These are phyloP conservation scores for Spathaspora gorwiae DNA, from an alignment of 805 yeast species.

Conservation along the genomic window DNA sequence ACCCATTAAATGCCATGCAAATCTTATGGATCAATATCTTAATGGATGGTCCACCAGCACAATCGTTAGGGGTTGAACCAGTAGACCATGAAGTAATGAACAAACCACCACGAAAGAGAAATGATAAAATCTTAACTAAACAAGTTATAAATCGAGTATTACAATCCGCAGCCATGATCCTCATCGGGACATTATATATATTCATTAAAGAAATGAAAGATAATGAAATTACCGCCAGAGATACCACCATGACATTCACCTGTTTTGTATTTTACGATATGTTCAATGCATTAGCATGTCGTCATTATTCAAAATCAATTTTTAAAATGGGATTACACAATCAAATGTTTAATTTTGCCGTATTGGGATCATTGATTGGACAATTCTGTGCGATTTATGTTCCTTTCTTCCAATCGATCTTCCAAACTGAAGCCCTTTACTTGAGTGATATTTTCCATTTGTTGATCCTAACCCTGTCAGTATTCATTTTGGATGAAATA, in stretches of 20 bases:
- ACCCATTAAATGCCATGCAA: constrained; percentile 97
- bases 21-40: constrained; percentile 94
- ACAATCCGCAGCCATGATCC: constrained; percentile 72
- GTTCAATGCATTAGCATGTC: constrained; percentile 94
- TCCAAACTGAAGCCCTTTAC: constrained; percentile 89
- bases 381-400: constrained; percentile 91
- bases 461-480: constrained; percentile 64
- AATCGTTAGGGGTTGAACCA: constrained; percentile 94
- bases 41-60: constrained; percentile 99
- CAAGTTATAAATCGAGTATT: constrained; percentile 67
- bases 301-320: constrained; percentile 80
- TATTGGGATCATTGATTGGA: constrained; percentile 80
- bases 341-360: constrained; percentile 91
- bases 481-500: constrained; percentile 79
- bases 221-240: constrained; percentile 80
- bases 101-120: constrained; percentile 90
- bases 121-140: constrained; percentile 75
- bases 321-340: constrained; percentile 79
- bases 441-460: constrained; percentile 67
- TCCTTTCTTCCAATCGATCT: constrained; percentile 86
- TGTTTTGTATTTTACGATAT: constrained; percentile 94
- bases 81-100: constrained; percentile 94
- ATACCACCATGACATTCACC: constrained; percentile 98
- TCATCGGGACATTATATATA: constrained; percentile 81
- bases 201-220: constrained; percentile 85